Evolutionary conservation across 805 yeast species (phyloP).

Genomic region (Sugiyamaella americana): DNA sequence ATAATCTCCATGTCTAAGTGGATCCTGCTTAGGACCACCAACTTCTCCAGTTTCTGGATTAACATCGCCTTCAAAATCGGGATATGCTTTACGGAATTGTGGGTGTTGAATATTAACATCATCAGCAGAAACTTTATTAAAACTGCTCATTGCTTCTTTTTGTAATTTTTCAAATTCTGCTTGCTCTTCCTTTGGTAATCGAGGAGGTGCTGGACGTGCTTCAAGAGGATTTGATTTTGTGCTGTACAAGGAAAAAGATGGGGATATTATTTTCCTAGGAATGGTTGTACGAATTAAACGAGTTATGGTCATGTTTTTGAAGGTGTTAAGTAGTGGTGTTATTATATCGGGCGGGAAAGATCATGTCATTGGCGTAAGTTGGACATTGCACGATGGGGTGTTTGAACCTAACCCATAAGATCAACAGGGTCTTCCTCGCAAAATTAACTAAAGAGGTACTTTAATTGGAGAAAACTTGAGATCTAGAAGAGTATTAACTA

Average conservation of each 20-base stretch:
- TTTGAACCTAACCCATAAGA: too few relatives aligned
- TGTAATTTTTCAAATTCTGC: constrained; percentile 88
- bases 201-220: constrained; percentile 53
- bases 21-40: constrained; percentile 98
- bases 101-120: constrained; percentile 41
- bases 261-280: too few relatives aligned
- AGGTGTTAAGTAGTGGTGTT: too few relatives aligned
- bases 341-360: too few relatives aligned
- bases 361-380: too few relatives aligned
- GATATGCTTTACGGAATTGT: constrained; percentile 67
- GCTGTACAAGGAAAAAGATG: background rate
- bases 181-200: constrained; percentile 72
- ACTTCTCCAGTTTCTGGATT: constrained; percentile 93
- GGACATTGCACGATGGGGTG: too few relatives aligned
- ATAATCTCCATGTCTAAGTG: constrained; percentile 85
- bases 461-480: too few relatives aligned
- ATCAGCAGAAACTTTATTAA: constrained; percentile 6
- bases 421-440: too few relatives aligned
- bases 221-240: constrained; percentile 9
- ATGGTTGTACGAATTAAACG: too few relatives aligned
- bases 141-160: constrained; percentile 61
- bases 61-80: constrained; percentile 91
- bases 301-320: too few relatives aligned
- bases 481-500: too few relatives aligned
- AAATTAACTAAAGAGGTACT: too few relatives aligned